Conservation (phyloP, 257 asterid species). For the Solanum medicagineum region DNA sequence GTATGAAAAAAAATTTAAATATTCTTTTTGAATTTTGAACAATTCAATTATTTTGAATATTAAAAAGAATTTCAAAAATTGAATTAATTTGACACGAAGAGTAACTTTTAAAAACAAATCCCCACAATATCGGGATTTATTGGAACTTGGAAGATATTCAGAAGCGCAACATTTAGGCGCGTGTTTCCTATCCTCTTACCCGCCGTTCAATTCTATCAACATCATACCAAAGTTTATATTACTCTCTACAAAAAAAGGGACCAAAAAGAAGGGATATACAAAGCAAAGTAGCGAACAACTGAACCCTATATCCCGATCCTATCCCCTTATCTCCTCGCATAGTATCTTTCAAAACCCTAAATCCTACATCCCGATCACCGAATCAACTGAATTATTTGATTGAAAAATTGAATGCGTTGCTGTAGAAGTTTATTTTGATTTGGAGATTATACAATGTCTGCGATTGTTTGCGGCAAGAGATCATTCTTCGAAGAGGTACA, state of each 20-base stretch:
- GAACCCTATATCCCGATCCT: not conserved
- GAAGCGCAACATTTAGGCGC: not conserved
- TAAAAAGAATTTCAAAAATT: no score
- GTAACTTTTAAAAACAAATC: not conserved
- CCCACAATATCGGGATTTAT: not conserved
- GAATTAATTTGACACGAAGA: no score
- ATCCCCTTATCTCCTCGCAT: not conserved
- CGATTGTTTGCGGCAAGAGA: constrained; percentile 71
- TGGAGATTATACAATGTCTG: constrained; percentile 41
- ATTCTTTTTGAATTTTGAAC: no score
- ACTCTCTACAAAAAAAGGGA: not conserved
- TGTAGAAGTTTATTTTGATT: not conserved
- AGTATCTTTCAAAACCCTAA: not conserved
- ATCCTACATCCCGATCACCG: not conserved
- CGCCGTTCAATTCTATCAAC: not conserved
- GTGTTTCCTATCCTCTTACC: not conserved
- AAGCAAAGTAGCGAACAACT: not conserved
- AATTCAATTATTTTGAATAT: no score
- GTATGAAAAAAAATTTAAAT: no score
- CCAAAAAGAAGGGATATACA: not conserved
- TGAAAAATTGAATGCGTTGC: not conserved
- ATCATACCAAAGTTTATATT: not conserved
- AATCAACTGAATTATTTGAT: not conserved
- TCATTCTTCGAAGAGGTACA: constrained; percentile 66
- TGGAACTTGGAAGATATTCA: not conserved